Conservation (phyloP, 2,329 filamentous ascomycete genomes). For the Alternaria arborescens region DNA sequence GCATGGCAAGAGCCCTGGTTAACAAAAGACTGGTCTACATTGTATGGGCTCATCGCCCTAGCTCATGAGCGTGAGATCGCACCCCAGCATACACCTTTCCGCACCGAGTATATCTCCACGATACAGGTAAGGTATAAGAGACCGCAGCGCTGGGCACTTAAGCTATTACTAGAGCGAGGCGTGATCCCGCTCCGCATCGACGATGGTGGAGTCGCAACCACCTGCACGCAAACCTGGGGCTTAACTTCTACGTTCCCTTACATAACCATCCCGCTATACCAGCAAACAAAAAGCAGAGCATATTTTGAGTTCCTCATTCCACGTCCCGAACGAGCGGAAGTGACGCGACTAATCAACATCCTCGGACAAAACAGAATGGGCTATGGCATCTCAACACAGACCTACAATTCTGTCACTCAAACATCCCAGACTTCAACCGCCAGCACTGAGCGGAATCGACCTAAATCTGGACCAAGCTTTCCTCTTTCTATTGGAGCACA, state of each 20-base stretch:
- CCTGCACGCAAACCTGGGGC: background rate
- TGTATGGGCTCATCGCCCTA: background rate
- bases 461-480: background rate
- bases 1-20: background rate
- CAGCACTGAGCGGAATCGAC: background rate
- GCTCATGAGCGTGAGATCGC: background rate
- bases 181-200: slow-evolving; percentile 2
- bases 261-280: background rate
- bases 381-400: background rate
- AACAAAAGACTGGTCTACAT: background rate
- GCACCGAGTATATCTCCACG: background rate
- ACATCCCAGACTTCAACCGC: background rate
- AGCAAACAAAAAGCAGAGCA: slow-evolving; percentile 18
- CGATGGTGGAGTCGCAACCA: background rate
- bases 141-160: background rate
- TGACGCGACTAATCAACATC: accelerated
- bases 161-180: background rate
- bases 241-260: background rate
- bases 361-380: background rate
- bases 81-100: background rate
- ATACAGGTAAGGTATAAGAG: background rate
- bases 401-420: background rate
- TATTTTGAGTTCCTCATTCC: slow-evolving; percentile 30
- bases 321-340: background rate
- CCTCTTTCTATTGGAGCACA: background rate